These are phyloP conservation scores for Oryza rufipogon DNA, from an alignment of 176 grass and related monocot genomes.

Conservation along the genomic window DNA sequence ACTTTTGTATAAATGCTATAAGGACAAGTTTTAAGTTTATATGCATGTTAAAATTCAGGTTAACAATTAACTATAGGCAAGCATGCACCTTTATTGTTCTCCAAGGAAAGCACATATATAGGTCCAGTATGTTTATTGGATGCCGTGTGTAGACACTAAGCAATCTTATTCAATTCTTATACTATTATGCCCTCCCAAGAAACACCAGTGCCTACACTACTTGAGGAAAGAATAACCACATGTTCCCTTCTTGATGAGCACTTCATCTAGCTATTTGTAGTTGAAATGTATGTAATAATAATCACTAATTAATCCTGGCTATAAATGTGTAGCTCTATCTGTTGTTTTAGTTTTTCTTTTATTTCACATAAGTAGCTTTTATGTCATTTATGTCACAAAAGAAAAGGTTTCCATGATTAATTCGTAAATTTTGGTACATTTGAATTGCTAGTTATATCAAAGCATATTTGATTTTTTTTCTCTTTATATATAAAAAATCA, in stretches of 20 bases:
- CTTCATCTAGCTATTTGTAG: constrained; percentile 47
- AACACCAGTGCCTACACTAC: constrained; percentile 43
- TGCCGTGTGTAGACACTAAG: constrained; percentile 32
- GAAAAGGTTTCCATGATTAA: neutral
- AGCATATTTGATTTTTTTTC: neutral
- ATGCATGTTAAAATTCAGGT: constrained; percentile 4
- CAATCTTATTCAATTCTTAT: constrained; percentile 55
- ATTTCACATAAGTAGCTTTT: neutral
- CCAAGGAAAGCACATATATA: constrained; percentile 38
- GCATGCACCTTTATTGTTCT: constrained; percentile 33
- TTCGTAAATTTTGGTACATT: constrained; percentile 13
- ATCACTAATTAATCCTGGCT: neutral
- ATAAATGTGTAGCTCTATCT: neutral
- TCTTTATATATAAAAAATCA: neutral
- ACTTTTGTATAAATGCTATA: neutral
- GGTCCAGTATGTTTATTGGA: constrained; percentile 33
- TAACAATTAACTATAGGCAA: constrained; percentile 19
- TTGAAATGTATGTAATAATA: constrained; percentile 18
- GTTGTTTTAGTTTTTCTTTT: neutral
- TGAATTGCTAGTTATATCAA: neutral
- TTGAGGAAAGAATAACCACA: constrained; percentile 54
- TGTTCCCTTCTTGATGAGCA: constrained; percentile 57
- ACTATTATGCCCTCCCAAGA: constrained; percentile 30
- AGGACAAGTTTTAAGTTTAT: neutral
- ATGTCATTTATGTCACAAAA: neutral